Conservation (phyloP, 2,329 filamentous ascomycete species). For the Hymenoscyphus linearis region DNA sequence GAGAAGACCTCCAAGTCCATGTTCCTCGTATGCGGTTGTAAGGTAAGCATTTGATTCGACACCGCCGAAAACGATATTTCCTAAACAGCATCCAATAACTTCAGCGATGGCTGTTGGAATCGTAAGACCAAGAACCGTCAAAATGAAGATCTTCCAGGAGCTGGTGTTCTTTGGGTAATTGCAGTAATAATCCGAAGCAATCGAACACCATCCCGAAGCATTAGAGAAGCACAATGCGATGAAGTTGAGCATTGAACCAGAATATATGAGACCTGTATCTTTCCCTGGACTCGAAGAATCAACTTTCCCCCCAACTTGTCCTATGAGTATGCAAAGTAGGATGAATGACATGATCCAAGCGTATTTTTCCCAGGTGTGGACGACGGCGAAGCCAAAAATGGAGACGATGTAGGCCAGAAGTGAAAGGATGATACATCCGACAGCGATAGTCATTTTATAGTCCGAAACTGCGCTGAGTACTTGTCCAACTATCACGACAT, state of each 20-base stretch:
- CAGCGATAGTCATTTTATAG: constrained; percentile 38
- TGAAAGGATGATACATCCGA: constrained; percentile 31
- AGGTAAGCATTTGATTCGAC: constrained; percentile 35
- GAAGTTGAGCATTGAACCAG: constrained; percentile 30
- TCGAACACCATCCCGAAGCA: constrained; percentile 29
- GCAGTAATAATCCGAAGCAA: constrained; percentile 31
- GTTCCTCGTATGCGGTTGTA: constrained; percentile 35
- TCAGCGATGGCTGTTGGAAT: constrained; percentile 37
- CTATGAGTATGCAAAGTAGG: constrained; percentile 43
- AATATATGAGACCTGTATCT: constrained; percentile 28
- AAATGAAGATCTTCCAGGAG: constrained; percentile 29
- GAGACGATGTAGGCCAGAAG: constrained; percentile 28
- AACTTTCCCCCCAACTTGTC: constrained; percentile 40
- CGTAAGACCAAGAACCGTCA: constrained; percentile 26
- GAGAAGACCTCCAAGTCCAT: constrained; percentile 44
- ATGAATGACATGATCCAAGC: constrained; percentile 44
- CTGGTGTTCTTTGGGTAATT: constrained; percentile 31
- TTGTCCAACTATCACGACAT: constrained; percentile 41
- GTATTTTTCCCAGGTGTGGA: constrained; percentile 44
- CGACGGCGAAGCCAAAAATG: constrained; percentile 35
- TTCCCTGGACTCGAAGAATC: constrained; percentile 34
- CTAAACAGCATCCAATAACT: constrained; percentile 38
- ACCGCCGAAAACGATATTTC: constrained; percentile 35
- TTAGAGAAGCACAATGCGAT: constrained; percentile 28
- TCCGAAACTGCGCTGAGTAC: constrained; percentile 29